phyloP scores from a whole-genome alignment of 1,284 basidiomycete species.

The Leccinum proximum region DNA sequence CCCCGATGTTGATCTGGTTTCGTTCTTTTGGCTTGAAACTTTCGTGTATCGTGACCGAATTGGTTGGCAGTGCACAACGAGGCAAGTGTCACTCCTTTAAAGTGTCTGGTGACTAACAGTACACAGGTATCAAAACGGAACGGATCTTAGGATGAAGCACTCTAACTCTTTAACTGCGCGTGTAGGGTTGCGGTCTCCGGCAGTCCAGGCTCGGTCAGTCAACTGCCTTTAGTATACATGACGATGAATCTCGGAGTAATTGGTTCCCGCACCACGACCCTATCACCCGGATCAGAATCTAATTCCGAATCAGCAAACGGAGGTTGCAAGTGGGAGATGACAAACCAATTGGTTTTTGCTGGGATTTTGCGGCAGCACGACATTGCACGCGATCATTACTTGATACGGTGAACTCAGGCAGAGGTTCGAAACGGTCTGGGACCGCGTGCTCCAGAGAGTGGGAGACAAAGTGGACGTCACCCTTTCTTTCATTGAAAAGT shows the following conservation, averaged over 20 bases:
- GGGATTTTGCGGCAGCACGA: conserved; percentile 36
- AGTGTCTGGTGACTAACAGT: conserved; percentile 18
- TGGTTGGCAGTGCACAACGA: conserved; percentile 27
- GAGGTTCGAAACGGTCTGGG: conserved; percentile 73
- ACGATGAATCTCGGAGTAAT: conserved; percentile 33
- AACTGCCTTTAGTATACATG: conserved; percentile 32
- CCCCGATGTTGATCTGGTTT: conserved; percentile 24
- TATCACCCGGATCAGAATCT: conserved; percentile 30
- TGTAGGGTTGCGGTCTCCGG: conserved; percentile 15
- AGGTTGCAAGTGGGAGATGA: conserved; percentile 23
- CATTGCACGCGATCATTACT: conserved; percentile 57
- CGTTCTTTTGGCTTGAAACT: conserved; percentile 5
- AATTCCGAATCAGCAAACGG: conserved; percentile 27
- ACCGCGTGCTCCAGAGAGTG: conserved; percentile 64
- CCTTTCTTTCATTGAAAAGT: conserved; percentile 76
- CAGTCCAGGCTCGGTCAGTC: conserved; percentile 20
- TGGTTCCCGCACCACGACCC: conserved; percentile 32
- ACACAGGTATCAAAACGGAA: conserved; percentile 22
- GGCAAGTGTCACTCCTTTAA: conserved; percentile 12
- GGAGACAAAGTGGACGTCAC: conserved; percentile 66
- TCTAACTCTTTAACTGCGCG: conserved; percentile 25
- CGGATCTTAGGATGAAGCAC: conserved; percentile 20
- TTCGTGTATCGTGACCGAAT: conserved; percentile 20
- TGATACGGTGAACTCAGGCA: conserved; percentile 58
- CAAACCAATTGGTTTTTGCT: conserved; percentile 29